Evolutionary conservation across 805 yeast genomes (phyloP).

Genomic region (Wickerhamiella musiphila): DNA sequence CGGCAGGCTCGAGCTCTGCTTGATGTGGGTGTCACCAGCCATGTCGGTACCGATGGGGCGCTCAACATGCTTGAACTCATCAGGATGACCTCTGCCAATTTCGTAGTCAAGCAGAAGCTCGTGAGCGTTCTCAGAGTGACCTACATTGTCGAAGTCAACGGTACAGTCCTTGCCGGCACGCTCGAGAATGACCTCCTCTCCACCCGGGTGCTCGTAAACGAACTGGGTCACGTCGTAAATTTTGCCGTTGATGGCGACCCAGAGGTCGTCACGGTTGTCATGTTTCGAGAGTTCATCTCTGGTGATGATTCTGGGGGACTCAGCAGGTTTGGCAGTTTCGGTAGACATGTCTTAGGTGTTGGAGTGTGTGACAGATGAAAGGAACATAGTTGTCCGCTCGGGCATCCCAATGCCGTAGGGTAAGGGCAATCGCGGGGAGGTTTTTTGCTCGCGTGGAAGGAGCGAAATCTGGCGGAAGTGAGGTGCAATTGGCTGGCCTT

Average conservation of each 20-base stretch:
- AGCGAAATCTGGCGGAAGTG: too few relatives aligned
- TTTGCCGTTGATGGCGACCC: constrained; percentile 56
- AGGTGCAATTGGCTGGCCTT: too few relatives aligned
- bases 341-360: too few relatives aligned
- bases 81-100: constrained; percentile 62
- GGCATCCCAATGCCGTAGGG: background rate
- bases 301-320: constrained; percentile 16
- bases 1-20: constrained; percentile 14
- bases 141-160: constrained; percentile 60
- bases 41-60: constrained; percentile 9
- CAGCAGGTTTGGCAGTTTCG: constrained; percentile 2
- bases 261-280: constrained; percentile 38
- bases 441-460: too few relatives aligned
- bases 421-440: too few relatives aligned
- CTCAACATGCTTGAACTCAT: constrained; percentile 18
- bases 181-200: constrained; percentile 63
- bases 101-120: constrained; percentile 49
- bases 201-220: constrained; percentile 60
- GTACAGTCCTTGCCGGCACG: constrained; percentile 73
- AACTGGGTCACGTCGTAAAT: constrained; percentile 47
- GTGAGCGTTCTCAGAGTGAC: constrained; percentile 93
- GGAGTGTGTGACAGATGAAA: too few relatives aligned
- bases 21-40: constrained; percentile 10
- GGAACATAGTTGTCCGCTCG: background rate
- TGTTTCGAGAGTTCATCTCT: constrained; percentile 28